A percentile compares a stretch with the other conserved stretches of the same genome.
These are phyloP conservation scores for Zhuliangozyma blackwelliae DNA, from an alignment of 1,139 yeast species.

Conservation along the genomic window DNA sequence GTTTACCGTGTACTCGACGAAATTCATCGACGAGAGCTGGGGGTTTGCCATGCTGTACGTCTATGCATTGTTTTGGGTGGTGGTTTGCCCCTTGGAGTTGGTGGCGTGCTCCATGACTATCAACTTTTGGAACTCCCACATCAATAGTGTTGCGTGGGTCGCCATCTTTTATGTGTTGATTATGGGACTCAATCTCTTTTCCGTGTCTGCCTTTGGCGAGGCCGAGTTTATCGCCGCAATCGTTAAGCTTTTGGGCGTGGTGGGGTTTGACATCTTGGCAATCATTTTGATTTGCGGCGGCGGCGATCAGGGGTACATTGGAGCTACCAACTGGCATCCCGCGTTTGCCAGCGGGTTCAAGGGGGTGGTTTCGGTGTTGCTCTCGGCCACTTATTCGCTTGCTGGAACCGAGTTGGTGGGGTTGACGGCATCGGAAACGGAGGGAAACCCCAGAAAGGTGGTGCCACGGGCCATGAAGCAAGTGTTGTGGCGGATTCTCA, in stretches of 20 bases:
- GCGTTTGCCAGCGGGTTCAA: conserved; percentile 63
- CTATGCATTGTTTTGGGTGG: conserved; percentile 66
- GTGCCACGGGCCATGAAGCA: conserved; percentile 42
- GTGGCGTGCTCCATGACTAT: conserved; percentile 71
- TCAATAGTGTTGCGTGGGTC: conserved; percentile 66
- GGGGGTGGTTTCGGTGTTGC: conserved; percentile 42
- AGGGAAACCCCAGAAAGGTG: conserved; percentile 34
- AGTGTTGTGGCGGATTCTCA: conserved; percentile 39
- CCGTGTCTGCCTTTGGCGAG: conserved; percentile 67
- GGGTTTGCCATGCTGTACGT: conserved; percentile 76
- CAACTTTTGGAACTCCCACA: conserved; percentile 55
- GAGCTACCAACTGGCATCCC: conserved; percentile 51
- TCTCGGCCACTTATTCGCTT: conserved; percentile 41
- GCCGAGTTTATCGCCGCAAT: conserved; percentile 60
- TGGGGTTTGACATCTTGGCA: conserved; percentile 69
- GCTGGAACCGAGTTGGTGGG: conserved; percentile 46
- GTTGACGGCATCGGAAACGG: conserved; percentile 36
- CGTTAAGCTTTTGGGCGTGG: conserved; percentile 57
- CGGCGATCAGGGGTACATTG: conserved; percentile 51
- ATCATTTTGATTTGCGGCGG: conserved; percentile 68
- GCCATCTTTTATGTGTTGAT: conserved; percentile 58
- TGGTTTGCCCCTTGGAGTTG: conserved; percentile 64
- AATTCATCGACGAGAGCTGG: conserved; percentile 67
- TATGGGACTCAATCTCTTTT: conserved; percentile 45
- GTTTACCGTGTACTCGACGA: conserved; percentile 61